A percentile compares a stretch with the other conserved stretches of the same genome.
Conservation (phyloP, 805 yeast genomes). For the Candida michaelii region DNA sequence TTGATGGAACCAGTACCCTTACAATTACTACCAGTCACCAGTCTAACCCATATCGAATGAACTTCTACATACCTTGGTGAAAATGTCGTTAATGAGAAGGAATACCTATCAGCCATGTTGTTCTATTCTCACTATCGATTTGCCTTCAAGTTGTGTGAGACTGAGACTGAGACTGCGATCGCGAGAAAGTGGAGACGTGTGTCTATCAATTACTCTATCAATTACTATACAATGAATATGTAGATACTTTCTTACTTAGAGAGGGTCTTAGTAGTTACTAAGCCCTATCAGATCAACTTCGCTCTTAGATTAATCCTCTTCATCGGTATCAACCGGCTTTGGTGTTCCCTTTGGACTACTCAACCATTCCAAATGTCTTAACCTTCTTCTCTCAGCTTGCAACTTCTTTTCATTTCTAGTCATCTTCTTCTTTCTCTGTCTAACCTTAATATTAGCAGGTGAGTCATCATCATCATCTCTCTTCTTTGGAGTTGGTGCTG, state of each 20-base stretch:
- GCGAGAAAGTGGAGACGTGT: not conserved
- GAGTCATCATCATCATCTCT: slow-evolving; percentile 76
- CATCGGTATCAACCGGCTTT: slow-evolving; percentile 89
- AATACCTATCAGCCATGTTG: slow-evolving; percentile 94
- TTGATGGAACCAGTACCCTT: too few species aligned
- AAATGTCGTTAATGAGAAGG: slow-evolving; percentile 94
- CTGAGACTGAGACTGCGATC: not conserved
- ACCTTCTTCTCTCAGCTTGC: slow-evolving; percentile 90
- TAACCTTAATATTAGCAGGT: slow-evolving; percentile 94
- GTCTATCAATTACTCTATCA: slow-evolving; percentile 3
- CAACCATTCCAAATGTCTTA: slow-evolving; percentile 93
- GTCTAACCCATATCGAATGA: not conserved
- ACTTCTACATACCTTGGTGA: slow-evolving; percentile 77
- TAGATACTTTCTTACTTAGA: too few species aligned
- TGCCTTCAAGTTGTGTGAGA: slow-evolving; percentile 12
- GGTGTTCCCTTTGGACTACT: slow-evolving; percentile 98
- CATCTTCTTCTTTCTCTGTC: slow-evolving; percentile 91
- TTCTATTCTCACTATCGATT: slow-evolving; percentile 1
- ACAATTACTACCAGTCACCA: too few species aligned
- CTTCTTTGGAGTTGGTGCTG: slow-evolving; percentile 33
- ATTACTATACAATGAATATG: not conserved
- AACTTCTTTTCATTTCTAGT: slow-evolving; percentile 94
- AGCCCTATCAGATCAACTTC: too few species aligned
- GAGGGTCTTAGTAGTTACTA: too few species aligned
- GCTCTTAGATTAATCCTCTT: slow-evolving; percentile 70